phyloP scores from a whole-genome alignment of 23 red algal genomes.

The Chondrus crispus region DNA sequence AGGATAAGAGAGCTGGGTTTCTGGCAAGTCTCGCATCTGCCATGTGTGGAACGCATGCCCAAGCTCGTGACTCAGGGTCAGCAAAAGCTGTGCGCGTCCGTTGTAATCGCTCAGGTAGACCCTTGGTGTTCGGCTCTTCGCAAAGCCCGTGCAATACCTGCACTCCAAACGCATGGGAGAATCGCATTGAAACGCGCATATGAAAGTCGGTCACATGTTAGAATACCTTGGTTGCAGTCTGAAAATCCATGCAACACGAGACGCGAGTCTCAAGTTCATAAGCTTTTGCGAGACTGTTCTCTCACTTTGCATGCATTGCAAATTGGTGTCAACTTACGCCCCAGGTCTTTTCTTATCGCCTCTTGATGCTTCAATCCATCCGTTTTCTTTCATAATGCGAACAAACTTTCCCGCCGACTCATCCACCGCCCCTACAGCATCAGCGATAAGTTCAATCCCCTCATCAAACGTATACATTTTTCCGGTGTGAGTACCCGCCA shows the following conservation, averaged over 20 bases:
- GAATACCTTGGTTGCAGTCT: no score
- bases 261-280: no score
- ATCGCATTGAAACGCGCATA: no score
- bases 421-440: constrained; percentile 65
- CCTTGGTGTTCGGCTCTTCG: constrained; percentile 62
- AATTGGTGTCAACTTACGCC: constrained; percentile 78
- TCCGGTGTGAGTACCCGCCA: background rate
- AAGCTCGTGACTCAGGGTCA: constrained; percentile 64
- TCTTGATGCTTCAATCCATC: constrained; percentile 76
- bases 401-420: constrained; percentile 54
- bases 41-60: constrained; percentile 78
- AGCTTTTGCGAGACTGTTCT: no score
- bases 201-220: no score
- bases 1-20: constrained; percentile 41
- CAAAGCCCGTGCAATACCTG: constrained; percentile 71
- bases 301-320: no score
- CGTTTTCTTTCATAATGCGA: constrained; percentile 57
- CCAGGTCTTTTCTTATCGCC: constrained; percentile 77
- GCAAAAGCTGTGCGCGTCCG: constrained; percentile 48
- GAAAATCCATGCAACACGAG: no score
- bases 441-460: constrained; percentile 70
- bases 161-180: no score
- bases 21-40: constrained; percentile 71
- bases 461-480: constrained; percentile 77
- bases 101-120: constrained; percentile 79